phyloP scores from a whole-genome alignment of 371 early-diverging fungal species.

The Fennellomyces sp. region DNA sequence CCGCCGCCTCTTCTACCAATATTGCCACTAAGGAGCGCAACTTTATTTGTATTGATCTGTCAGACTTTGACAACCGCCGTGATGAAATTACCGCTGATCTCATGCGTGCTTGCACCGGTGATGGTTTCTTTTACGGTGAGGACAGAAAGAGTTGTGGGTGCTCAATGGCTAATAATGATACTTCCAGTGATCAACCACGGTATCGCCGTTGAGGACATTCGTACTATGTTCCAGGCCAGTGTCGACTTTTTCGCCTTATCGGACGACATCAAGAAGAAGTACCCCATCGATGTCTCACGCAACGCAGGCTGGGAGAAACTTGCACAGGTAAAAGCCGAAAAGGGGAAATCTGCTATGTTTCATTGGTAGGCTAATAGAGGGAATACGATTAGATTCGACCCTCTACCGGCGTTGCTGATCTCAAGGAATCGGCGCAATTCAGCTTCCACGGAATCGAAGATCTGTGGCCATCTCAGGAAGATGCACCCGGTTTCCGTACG shows the following conservation, averaged over 20 bases:
- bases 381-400: conserved; percentile 37
- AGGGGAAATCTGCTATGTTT: too few species aligned
- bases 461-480: conserved; percentile 32
- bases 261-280: conserved; percentile 26
- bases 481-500: conserved; percentile 28
- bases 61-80: conserved; percentile 20
- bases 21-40: conserved; percentile 16
- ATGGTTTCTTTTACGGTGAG: conserved; percentile 27
- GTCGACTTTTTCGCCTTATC: conserved; percentile 32
- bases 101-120: conserved; percentile 15
- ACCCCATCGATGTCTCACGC: conserved; percentile 31
- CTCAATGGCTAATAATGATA: too few species aligned
- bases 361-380: too few species aligned
- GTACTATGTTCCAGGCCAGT: conserved; percentile 30
- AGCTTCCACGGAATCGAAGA: conserved; percentile 34
- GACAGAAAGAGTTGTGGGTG: background rate
- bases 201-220: conserved; percentile 27
- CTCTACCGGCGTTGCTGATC: conserved; percentile 35
- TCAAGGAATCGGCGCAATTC: conserved; percentile 38
- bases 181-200: conserved; percentile 43
- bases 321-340: conserved; percentile 17
- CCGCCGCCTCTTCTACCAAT: conserved; percentile 21
- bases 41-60: conserved; percentile 18
- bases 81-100: conserved; percentile 15
- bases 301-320: conserved; percentile 41